Evolutionary conservation across 108 stramenopile genomes (phyloP).

Genomic region (Cyclotella kingstonii): DNA sequence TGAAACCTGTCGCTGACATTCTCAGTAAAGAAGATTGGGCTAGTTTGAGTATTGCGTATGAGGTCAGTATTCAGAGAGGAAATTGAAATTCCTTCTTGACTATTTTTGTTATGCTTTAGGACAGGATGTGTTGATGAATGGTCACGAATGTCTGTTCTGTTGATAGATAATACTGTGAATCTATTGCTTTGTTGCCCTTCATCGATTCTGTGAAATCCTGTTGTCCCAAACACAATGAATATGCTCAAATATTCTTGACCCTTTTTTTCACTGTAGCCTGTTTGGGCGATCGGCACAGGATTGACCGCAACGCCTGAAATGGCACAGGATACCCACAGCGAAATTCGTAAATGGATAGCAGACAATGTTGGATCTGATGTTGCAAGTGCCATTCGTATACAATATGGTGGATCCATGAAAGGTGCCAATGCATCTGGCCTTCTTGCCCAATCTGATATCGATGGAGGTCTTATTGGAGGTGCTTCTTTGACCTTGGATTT

Average conservation of each 20-base stretch:
- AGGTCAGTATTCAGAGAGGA: constrained; percentile 59
- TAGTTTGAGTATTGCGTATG: constrained; percentile 88
- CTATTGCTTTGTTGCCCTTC: too few species aligned
- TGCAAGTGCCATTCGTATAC: constrained; percentile 85
- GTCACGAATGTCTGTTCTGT: too few species aligned
- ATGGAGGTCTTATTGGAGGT: constrained; percentile 96
- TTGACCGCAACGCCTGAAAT: constrained; percentile 98
- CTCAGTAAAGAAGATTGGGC: constrained; percentile 80
- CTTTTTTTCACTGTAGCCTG: constrained; percentile 58
- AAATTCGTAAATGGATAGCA: constrained; percentile 90
- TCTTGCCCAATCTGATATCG: constrained; percentile 87
- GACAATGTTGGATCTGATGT: constrained; percentile 86
- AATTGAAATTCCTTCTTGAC: neutral
- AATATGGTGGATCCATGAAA: constrained; percentile 98
- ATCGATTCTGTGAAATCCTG: too few species aligned
- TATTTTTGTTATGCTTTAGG: constrained; percentile 5
- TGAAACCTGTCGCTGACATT: constrained; percentile 79
- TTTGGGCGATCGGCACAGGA: constrained; percentile 97
- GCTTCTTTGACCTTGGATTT: constrained; percentile 95
- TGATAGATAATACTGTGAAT: neutral
- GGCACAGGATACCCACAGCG: constrained; percentile 97
- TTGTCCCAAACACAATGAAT: neutral
- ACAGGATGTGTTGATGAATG: too few species aligned
- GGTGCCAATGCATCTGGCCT: constrained; percentile 86
- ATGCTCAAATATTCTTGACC: neutral